Evolutionary conservation across 78 protist species (phyloP), one percentile per base, ranked within the genome.

Genomic region (Abeoforma whisleri): DNA sequence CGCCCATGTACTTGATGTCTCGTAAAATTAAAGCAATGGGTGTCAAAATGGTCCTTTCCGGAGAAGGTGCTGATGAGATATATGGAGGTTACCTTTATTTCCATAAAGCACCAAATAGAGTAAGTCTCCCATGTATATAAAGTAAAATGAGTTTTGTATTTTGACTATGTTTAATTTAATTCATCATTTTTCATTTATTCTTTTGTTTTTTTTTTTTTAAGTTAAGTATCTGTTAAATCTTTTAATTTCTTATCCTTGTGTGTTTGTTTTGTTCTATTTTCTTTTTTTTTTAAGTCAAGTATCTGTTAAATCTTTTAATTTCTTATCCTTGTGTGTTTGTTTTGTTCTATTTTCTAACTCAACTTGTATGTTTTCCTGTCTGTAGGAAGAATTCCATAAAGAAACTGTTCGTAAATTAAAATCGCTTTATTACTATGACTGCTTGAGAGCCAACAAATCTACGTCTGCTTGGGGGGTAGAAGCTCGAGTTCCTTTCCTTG

Each of bases 391-490:
- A 74, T 89, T 93, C 90, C 95, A 93, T 77, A 12, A 73, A 36
- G 97, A 95, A 77, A 80, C 91, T 33, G 48, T 87, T 37, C 90
- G 88, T 33, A 80, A 90, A 35, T 85, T 94, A 35, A 28, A 80
- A 73, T 80, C 85, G 31, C 90, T 94, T 39, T 90, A 91, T 76
- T 25, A 71, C 30, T 87, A 71, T 62, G 96, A 94, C 70, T 89
- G 92, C 85, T 83, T 92, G 74, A 85, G 96, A 28, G 95, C 96
- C 36, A 91, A 94, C 89, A 92, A 91, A 89, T 40, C 89, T 2
- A 92, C 93, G 30, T 71, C 62, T 69, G 94, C 96, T 2, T 91
- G 95, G 95, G 95, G 96, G 25, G 80, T 95, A 23, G 97, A 95
- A 84, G 96, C 89, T 30, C 91, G 97, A 40, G 91, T 84, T 38